These are phyloP conservation scores for Aspergillus carlsbadensis DNA, from an alignment of 495 filamentous ascomycete species.

Conservation along the genomic window DNA sequence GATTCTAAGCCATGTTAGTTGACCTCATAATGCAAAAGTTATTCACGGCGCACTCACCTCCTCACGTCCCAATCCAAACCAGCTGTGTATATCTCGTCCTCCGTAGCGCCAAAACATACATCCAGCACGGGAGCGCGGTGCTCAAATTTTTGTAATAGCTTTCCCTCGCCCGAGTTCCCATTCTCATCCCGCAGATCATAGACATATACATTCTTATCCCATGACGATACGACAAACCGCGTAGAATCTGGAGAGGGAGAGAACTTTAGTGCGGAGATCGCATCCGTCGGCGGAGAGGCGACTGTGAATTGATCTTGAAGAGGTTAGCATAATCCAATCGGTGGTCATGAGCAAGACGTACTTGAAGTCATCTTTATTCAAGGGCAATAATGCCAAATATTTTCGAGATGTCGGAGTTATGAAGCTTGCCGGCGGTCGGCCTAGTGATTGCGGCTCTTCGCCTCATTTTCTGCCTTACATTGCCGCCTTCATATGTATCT, in stretches of 20 bases:
- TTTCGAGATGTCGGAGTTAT: not conserved
- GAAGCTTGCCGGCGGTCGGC: constrained; percentile 23
- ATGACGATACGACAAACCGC: constrained; percentile 83
- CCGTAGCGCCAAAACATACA: constrained; percentile 79
- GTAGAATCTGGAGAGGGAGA: constrained; percentile 64
- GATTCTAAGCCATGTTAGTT: constrained; percentile 50
- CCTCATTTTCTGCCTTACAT: constrained; percentile 34
- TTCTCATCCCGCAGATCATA: constrained; percentile 73
- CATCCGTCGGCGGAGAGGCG: constrained; percentile 73
- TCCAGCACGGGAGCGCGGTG: constrained; percentile 86
- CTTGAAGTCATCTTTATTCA: constrained; percentile 35
- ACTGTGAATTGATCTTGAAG: constrained; percentile 44
- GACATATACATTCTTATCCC: constrained; percentile 89
- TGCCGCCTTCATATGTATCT: constrained; percentile 30
- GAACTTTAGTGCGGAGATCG: constrained; percentile 83
- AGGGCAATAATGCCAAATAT: not conserved
- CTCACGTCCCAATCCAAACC: constrained; percentile 84
- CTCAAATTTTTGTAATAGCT: constrained; percentile 69
- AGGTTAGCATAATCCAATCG: constrained; percentile 15
- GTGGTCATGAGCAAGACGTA: constrained; percentile 19
- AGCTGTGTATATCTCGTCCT: constrained; percentile 80
- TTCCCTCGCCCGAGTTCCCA: constrained; percentile 52
- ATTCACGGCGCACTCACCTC: constrained; percentile 46
- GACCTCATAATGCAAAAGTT: not conserved
- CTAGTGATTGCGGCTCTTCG: constrained; percentile 30